phyloP scores from a whole-genome alignment of 169 alveolate species.

The Perkinsus marinus region DNA sequence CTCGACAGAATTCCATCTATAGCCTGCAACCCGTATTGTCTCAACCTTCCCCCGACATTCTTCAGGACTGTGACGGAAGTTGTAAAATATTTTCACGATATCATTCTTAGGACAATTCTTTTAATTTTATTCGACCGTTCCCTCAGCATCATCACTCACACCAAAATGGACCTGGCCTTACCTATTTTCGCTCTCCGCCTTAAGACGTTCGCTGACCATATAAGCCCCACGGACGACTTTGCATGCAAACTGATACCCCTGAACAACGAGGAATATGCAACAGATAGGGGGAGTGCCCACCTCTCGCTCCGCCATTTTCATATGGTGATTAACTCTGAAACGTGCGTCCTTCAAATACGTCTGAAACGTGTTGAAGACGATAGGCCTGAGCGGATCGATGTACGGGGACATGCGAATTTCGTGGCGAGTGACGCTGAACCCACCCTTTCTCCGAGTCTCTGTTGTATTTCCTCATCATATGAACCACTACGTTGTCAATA shows the following conservation, averaged over 20 bases:
- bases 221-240: not conserved
- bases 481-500: not conserved
- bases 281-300: not conserved
- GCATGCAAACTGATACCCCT: not conserved
- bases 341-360: not conserved
- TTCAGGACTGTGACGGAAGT: too few relatives aligned
- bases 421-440: not conserved
- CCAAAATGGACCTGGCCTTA: not conserved
- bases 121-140: too few relatives aligned
- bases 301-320: not conserved
- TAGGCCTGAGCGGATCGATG: not conserved
- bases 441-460: not conserved
- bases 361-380: not conserved
- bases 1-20: too few relatives aligned
- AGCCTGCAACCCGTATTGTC: too few relatives aligned
- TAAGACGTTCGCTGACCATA: not conserved
- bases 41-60: too few relatives aligned
- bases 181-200: not conserved
- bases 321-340: not conserved
- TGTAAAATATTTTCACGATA: too few relatives aligned
- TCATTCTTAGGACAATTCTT: too few relatives aligned
- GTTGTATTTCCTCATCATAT: not conserved
- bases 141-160: too few relatives aligned
- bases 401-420: too few relatives aligned
- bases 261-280: not conserved